Base-by-base conservation (phyloP, 1,139 yeast species). In the Insectozyma bohioensis region DNA sequence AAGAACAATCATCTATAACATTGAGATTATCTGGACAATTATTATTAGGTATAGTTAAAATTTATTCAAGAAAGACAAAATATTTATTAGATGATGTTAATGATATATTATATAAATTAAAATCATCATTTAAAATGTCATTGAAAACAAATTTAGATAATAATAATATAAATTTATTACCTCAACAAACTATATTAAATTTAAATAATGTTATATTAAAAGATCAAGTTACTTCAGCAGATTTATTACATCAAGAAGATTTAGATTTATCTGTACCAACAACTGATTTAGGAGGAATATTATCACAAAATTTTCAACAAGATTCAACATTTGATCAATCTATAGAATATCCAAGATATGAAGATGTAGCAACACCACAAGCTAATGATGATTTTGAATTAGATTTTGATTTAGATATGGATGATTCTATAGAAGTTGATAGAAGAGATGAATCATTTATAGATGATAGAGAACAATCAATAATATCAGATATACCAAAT, bases 21-120 rank as follows among this genome's bases (percentile, higher is more conserved):
- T 67, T 92, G 33, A 69, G 97, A 40, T 68, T 88, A 24, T 85
- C 96, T 1, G 96, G 97, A 6, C 97, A 88, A 51, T 67, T 90
- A 36, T 67, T 92, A 32, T 78, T 85, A 35, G 97, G 97, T 31
- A 87, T 92, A 9, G 95, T 88, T 20, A 72, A 88, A 38, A 90
- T 92, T 14, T 90, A 88, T 58, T 82, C 92, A 20, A 70, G 94
- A 40, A 87, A 90, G 59, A 88, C 97, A 15, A 81, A 82, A 46
- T 85, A 86, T 47, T 66, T 92, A 26, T 67, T 85, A 32, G 94
- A 87, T 40, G 98, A 92, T 52, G 92, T 88, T 25, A 75, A 79
- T 33, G 95, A 86, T 45, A 83, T 90, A 2, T 63, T 90, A 37
- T 62, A 79, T 42, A 83, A 80, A 51, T 67, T 90, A 47, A 85